phyloP scores from a whole-genome alignment of 257 asterid genomes.

The Eucommia ulmoides region DNA sequence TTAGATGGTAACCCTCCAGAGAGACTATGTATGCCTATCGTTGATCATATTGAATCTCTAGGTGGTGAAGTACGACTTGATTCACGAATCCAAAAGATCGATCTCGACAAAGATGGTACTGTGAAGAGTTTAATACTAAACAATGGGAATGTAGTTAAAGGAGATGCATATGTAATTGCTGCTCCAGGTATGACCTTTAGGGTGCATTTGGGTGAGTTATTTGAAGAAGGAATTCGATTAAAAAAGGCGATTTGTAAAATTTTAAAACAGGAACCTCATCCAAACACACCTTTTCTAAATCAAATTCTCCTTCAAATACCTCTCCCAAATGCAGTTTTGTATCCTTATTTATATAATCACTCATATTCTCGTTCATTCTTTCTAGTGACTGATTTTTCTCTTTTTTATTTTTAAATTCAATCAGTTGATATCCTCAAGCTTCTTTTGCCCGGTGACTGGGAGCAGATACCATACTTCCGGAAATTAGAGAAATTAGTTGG shows the following conservation, averaged over 20 bases:
- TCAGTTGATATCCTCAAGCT: slow-evolving; percentile 85
- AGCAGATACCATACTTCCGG: slow-evolving; percentile 61
- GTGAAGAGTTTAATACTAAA: slow-evolving; percentile 47
- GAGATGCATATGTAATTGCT: slow-evolving; percentile 88
- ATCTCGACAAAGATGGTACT: slow-evolving; percentile 61
- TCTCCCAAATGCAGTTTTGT: neutral
- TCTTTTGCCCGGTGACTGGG: slow-evolving; percentile 86
- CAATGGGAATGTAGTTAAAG: slow-evolving; percentile 51
- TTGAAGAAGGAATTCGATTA: too few species aligned
- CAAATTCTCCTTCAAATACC: too few species aligned
- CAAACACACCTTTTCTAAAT: too few species aligned
- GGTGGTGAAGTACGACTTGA: slow-evolving; percentile 77
- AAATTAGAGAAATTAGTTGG: slow-evolving; percentile 83
- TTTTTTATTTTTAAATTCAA: too few species aligned
- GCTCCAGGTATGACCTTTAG: slow-evolving; percentile 55
- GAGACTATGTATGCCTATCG: slow-evolving; percentile 94
- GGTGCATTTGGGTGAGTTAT: too few species aligned
- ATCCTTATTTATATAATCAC: neutral
- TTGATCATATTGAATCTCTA: slow-evolving; percentile 54
- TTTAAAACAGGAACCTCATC: too few species aligned
- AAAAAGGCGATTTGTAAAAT: too few species aligned
- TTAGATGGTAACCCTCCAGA: slow-evolving; percentile 98
- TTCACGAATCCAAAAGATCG: slow-evolving; percentile 73
- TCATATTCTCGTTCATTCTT: too few species aligned
- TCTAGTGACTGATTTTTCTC: too few species aligned